These are phyloP conservation scores for Iberis pinnata DNA, from an alignment of 345 rosid genomes.

Conservation along the genomic window DNA sequence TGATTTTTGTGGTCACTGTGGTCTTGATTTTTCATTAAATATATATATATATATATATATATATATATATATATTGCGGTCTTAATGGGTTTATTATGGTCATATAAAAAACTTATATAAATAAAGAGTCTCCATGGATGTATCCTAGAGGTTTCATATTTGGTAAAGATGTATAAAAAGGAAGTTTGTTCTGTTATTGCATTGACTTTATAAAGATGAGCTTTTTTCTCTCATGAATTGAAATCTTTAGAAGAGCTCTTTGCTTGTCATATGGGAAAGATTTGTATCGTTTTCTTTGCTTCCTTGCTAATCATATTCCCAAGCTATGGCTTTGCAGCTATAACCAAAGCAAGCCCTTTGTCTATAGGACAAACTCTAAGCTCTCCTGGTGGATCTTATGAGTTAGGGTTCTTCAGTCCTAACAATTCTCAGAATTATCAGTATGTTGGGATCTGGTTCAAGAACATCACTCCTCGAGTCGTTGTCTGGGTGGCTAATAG, in stretches of 20 bases:
- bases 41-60: too few species aligned
- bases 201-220: constrained; percentile 20
- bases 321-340: constrained; percentile 22
- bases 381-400: constrained; percentile 26
- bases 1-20: constrained; percentile 10
- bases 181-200: constrained; percentile 14
- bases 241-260: constrained; percentile 9
- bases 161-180: constrained; percentile 4
- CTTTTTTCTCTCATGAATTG: constrained; percentile 3
- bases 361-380: constrained; percentile 25
- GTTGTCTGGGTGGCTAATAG: constrained; percentile 54
- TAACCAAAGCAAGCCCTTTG: constrained; percentile 22
- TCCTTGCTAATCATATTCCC: constrained; percentile 13
- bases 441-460: constrained; percentile 47
- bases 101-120: not conserved
- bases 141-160: constrained; percentile 6
- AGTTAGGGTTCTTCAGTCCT: constrained; percentile 35
- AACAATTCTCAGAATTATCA: constrained; percentile 24
- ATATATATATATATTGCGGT: too few species aligned
- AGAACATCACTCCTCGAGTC: constrained; percentile 24
- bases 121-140: constrained; percentile 7
- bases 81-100: constrained; percentile 3
- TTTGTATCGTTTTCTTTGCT: constrained; percentile 11
- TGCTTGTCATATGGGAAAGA: constrained; percentile 16
- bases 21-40: constrained; percentile 1